A percentile compares a stretch with the other conserved stretches of the same genome.
phyloP scores from a whole-genome alignment of 495 filamentous ascomycete genomes.

The Tuber umbilicatum region DNA sequence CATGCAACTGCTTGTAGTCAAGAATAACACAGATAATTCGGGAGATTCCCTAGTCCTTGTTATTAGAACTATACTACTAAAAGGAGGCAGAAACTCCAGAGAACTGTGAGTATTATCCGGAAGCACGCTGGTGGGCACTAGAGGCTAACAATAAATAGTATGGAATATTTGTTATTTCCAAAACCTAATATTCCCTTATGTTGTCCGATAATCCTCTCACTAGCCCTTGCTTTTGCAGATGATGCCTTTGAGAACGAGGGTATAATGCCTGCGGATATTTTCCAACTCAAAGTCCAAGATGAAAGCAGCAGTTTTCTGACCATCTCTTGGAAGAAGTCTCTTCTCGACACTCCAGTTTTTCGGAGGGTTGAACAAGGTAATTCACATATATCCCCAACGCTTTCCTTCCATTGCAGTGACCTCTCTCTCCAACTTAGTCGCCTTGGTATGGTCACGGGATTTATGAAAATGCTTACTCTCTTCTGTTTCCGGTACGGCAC shows the following conservation, averaged over 20 bases:
- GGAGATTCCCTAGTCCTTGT: too few species aligned
- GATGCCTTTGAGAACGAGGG: background rate
- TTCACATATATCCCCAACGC: too few species aligned
- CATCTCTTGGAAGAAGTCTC: background rate
- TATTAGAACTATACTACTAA: too few species aligned
- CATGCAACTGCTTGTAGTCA: too few species aligned
- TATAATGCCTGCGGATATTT: background rate
- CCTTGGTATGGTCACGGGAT: slow-evolving; percentile 2
- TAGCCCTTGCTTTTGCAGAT: background rate
- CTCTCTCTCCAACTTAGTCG: too few species aligned
- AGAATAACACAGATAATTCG: too few species aligned
- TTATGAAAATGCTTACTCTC: background rate
- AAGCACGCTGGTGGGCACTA: too few species aligned
- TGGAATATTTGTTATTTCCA: background rate
- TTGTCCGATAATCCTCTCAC: background rate
- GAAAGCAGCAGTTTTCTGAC: background rate
- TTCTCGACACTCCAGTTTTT: background rate
- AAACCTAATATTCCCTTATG: background rate
- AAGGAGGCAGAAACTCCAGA: too few species aligned
- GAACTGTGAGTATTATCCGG: too few species aligned
- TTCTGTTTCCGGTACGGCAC: background rate
- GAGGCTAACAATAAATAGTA: background rate
- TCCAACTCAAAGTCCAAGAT: background rate
- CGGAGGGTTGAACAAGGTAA: too few species aligned
- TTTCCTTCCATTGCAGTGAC: too few species aligned